Evolutionary conservation across 2,329 filamentous ascomycete species (phyloP), one percentile per base, ranked within the genome.

Genomic region (Zasmidium cellare): DNA sequence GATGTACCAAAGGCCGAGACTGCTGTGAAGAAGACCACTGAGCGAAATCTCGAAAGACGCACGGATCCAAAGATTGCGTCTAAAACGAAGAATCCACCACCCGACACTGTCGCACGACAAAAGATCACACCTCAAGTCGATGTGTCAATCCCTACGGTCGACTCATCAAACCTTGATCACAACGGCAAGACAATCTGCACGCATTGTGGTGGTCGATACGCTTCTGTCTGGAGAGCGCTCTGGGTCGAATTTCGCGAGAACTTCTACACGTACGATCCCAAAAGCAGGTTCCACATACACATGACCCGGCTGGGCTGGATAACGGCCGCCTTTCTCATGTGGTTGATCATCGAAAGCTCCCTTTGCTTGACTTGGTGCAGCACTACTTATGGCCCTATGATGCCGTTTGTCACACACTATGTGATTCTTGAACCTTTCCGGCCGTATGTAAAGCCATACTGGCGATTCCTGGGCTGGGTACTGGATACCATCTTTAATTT

Each of bases 381-480:
- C 49, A 79, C 79, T 46, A 76, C 76, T 19, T 73, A 83, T 60
- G 81, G 81, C 9, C 84, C 84, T 0, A 66, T 73, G 20, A 82
- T 79, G 51, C 84, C 84, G 0, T 83, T 79, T 59, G 82, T 84
- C 3, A 75, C 84, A 3, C 80, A 82, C 2, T 85, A 82, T 2
- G 75, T 86, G 67, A 57, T 84, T 2, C 82, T 76, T 48, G 69
- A 77, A 19, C 73, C 72, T 3, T 67, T 77, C 5, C 58, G 73
- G 41, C 51, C 51, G 18, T 28, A 46, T 28, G 22, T 53, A 7
- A 24, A 25, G 46, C 38, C 41, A 9, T n/a, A 24, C 14, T 46
- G 25, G 20, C 12, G 14, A 51, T 51, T 45, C 31, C 45, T 56
- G 24, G 31, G 19, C 1, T 46, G 44, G 38, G 16, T n/a, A 18